A percentile compares a stretch with the other conserved stretches of the same genome.
Evolutionary conservation across 495 filamentous ascomycete genomes (phyloP).

Genomic region (Poronia punctata): DNA sequence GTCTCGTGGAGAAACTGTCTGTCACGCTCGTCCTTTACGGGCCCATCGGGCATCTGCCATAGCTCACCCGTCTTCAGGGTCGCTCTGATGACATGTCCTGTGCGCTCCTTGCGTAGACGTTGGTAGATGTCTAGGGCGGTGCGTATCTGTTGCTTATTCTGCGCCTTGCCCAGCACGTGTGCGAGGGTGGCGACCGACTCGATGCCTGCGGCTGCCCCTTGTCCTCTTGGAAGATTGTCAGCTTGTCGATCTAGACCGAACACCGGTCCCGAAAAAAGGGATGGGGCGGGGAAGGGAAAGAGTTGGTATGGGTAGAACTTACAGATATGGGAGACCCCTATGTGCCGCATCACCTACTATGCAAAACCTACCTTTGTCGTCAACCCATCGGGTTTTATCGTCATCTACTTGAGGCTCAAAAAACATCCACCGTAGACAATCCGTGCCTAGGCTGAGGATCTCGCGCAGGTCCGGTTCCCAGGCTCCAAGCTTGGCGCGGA

Average conservation of each 20-base stretch:
- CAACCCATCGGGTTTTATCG: neutral
- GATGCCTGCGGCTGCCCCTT: slow-evolving; percentile 9
- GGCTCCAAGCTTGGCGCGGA: neutral
- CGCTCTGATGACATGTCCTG: slow-evolving; percentile 2
- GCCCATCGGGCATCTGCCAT: slow-evolving; percentile 12
- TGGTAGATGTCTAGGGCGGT: slow-evolving; percentile 4
- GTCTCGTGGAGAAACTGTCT: slow-evolving; percentile 1
- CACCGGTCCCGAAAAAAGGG: too few relatives aligned
- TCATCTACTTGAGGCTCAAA: slow-evolving; percentile 1
- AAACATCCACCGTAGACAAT: slow-evolving; percentile 9
- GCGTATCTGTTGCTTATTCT: neutral
- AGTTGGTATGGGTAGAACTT: slow-evolving; percentile 2
- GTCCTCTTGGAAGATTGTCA: neutral
- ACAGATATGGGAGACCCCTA: slow-evolving; percentile 11
- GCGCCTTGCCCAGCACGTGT: slow-evolving; percentile 4
- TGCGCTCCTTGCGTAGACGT: slow-evolving; percentile 5
- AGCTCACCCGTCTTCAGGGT: slow-evolving; percentile 7
- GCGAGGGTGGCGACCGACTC: slow-evolving; percentile 8
- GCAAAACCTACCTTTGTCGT: neutral
- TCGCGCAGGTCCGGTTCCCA: slow-evolving; percentile 10
- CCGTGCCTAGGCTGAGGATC: slow-evolving; percentile 3
- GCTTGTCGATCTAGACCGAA: neutral
- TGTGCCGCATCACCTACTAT: slow-evolving; percentile 13
- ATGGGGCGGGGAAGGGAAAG: too few relatives aligned
- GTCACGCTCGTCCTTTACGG: slow-evolving; percentile 7